phyloP scores from a whole-genome alignment of 768 basidiomycete species.

The Rhizopogon rudus region DNA sequence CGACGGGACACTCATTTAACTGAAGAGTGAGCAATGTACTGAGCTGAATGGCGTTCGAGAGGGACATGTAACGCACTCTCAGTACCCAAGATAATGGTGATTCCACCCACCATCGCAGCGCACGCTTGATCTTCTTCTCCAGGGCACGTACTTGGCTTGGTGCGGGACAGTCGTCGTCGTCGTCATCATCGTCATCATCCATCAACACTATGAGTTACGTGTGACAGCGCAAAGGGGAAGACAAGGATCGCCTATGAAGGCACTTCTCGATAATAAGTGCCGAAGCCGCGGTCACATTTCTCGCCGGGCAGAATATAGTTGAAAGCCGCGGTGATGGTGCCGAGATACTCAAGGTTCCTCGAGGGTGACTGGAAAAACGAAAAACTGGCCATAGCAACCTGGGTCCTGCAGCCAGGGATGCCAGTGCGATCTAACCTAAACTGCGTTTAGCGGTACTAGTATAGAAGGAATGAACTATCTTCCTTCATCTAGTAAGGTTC shows the following conservation, averaged over 20 bases:
- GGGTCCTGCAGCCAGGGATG: background rate
- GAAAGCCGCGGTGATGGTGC: background rate
- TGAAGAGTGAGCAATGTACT: background rate
- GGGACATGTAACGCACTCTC: background rate
- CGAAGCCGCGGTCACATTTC: background rate
- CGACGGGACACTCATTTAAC: background rate
- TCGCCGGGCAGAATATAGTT: background rate
- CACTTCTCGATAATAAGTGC: background rate
- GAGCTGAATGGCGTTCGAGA: background rate
- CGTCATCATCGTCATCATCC: background rate
- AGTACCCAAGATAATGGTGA: background rate
- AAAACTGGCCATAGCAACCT: background rate
- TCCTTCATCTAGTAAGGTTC: too few species aligned
- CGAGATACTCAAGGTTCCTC: background rate
- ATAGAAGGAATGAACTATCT: too few species aligned
- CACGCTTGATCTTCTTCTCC: background rate
- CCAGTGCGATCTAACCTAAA: background rate
- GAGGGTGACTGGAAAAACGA: background rate
- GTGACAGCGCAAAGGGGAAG: background rate
- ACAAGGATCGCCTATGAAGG: background rate
- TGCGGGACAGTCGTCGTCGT: background rate
- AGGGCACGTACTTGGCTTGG: background rate
- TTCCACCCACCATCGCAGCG: constrained; percentile 2
- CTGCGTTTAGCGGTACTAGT: background rate
- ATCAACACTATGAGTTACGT: background rate